Base-by-base conservation (phyloP, 495 filamentous ascomycete species). In the Saxophila tyrrhenica region DNA sequence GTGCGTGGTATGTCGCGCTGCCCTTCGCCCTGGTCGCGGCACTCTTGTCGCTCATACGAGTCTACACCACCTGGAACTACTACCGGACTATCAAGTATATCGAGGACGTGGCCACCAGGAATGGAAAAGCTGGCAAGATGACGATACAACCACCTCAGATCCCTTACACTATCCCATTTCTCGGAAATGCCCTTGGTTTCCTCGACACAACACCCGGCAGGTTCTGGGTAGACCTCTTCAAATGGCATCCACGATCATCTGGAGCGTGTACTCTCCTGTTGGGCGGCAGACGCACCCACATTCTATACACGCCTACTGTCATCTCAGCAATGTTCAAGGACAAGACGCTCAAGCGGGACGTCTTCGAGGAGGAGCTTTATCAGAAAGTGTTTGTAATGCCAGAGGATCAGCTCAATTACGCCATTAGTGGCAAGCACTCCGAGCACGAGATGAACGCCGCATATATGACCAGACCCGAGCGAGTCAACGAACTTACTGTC, bases 151-250 rank as follows among this genome's bases (percentile, higher is more conserved):
- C 60, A 9, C 53, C 60, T 8, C 62, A 57, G 22, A 54, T 65
- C 29, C 62, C 62, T 20, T 65, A 62, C 41, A 55, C 56, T n/a
- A 16, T 62, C 10, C 62, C 62, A 23, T 59, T 44, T 17, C 53
- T 65, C 2, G 62, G 62, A 25, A 58, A 54, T 25, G 58, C 60
- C 17, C 24, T 55, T 23, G 32, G 25, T 25, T 63, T 62, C 24
- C 35, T 61, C 16, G 19, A 39, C 16, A 25, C 50, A 1, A 54
- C 15, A 7, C 58, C 58, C 15, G 61, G 58, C 21, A 11, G 13
- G 1, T 65, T 41, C 54, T 65, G 62, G 62, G 19, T 51, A 2
- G 15, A 53, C 13, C 60, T 65, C 9, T 59, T 63, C 50, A 7
- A 13, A 20, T 47, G 42, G 43, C 51, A 60, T 48, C 60, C 62